Percentiles rank a stretch among this genome's conserved stretches.
Evolutionary conservation across 768 basidiomycete species (phyloP).

Genomic region (Pleurotus tuoliensis): DNA sequence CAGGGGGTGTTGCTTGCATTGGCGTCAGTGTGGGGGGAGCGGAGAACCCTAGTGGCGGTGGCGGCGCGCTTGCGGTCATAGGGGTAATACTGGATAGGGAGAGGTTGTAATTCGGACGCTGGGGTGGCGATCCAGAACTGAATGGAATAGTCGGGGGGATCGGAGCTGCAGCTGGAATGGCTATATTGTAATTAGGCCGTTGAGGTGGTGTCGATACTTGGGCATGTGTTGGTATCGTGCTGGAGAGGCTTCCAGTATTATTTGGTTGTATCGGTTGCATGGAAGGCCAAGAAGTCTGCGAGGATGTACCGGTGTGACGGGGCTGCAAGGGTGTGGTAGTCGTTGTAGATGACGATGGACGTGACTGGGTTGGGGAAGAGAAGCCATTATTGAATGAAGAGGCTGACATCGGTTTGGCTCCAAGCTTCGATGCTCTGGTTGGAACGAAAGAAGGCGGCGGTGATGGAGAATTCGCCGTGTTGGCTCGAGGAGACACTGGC

Average conservation of each 20-base stretch:
- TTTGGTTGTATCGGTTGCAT: conserved; percentile 6
- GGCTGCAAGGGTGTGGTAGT: conserved; percentile 16
- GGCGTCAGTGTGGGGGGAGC: conserved; percentile 18
- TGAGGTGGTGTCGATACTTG: conserved; percentile 12
- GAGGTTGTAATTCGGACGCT: conserved; percentile 12
- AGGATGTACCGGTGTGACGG: conserved; percentile 2
- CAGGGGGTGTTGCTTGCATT: conserved; percentile 19
- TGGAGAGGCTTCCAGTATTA: background rate
- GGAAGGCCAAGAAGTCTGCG: background rate
- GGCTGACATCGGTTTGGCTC: conserved; percentile 30
- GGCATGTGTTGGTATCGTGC: conserved; percentile 8
- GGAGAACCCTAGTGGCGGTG: conserved; percentile 14
- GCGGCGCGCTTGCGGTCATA: conserved; percentile 11
- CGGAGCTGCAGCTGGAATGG: conserved; percentile 15
- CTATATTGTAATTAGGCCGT: conserved; percentile 27
- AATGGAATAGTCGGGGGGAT: conserved; percentile 13
- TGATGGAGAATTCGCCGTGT: conserved; percentile 7
- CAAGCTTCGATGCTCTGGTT: conserved; percentile 31
- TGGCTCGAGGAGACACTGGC: background rate
- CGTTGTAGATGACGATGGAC: conserved; percentile 17
- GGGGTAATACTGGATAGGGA: conserved; percentile 15
- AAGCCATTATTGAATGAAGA: background rate
- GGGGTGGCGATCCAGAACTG: conserved; percentile 15
- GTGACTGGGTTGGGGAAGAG: background rate
- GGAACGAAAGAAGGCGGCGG: conserved; percentile 28